Evolutionary conservation across 106 monocot genomes (phyloP).

Genomic region (Vanilla planifolia): DNA sequence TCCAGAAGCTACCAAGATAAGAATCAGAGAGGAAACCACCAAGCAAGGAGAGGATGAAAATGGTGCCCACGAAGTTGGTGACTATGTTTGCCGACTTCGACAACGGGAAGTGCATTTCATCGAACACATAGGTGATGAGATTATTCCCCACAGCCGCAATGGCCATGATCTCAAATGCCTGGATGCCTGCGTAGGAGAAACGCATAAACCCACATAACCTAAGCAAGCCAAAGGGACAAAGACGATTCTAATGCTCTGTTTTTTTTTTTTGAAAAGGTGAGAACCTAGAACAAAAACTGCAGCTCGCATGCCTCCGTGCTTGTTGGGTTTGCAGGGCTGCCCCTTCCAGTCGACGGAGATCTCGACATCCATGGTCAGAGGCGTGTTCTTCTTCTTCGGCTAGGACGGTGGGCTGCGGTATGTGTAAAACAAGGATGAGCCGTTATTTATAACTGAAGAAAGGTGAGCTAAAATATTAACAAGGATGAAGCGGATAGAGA

Average conservation of each 20-base stretch:
- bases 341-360: constrained; percentile 75
- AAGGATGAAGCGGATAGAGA: too few species aligned
- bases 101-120: constrained; percentile 85
- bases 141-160: constrained; percentile 97
- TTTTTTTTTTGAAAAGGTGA: neutral
- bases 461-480: neutral
- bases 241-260: neutral
- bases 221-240: neutral
- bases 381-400: neutral
- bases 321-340: constrained; percentile 54
- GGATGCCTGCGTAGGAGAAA: constrained; percentile 45
- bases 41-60: constrained; percentile 80
- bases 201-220: neutral
- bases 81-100: constrained; percentile 87
- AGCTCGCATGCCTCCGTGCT: constrained; percentile 86
- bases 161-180: constrained; percentile 95
- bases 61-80: constrained; percentile 90
- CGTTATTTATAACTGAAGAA: constrained; percentile 2
- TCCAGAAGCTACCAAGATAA: constrained; percentile 93
- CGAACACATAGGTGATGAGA: constrained; percentile 94
- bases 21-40: constrained; percentile 98
- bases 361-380: constrained; percentile 17
- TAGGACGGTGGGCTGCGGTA: neutral
- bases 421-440: neutral
- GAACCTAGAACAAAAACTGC: constrained; percentile 83